Evolutionary conservation across 345 rosid species (phyloP), one percentile per base, ranked within the genome.

Genomic region (Barbarea vulgaris): DNA sequence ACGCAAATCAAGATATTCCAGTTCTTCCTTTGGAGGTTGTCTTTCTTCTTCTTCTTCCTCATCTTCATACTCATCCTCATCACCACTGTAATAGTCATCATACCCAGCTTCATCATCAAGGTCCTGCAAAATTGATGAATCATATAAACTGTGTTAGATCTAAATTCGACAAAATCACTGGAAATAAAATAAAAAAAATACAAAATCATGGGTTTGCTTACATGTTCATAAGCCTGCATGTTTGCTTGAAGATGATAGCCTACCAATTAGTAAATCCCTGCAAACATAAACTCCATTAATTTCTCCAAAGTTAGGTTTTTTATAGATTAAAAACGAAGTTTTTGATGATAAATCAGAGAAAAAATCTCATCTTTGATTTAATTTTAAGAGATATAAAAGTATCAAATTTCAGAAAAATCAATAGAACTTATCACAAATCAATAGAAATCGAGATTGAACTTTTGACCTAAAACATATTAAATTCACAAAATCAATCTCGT

Each of bases 1-100:
- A 47, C 99, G 89, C 28, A 85, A 77, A 41, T 78, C 90, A 59
- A 96, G 96, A 79, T 86, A 93, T n/a, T 80, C 77, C 48, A 75
- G 9, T 36, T 75, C 83, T 33, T 75, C 83, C 41, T 75, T 70
- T 1, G 83, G 62, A 9, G 80, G 77, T 6, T 37, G 42, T 33
- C 64, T 34, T 18, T 79, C 86, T 80, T 84, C 93, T 67, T 79
- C 87, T 7, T 74, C 79, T 1, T 77, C 75, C 1, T 69, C 70
- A 2, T 39, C 72, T n/a, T 64, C 83, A 1, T 75, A 58, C 22
- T 64, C 82, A 4, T 73, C 69, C n/a, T 59, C 80, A 44, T 58
- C 79, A 55, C 68, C 71, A 31, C 72, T 72, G 1, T 75, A 72
- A n/a, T 80, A 80, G 6, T 75, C 77, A 12, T 80, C 83, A 31